Evolutionary conservation across 2,329 filamentous ascomycete species (phyloP), one percentile per base, ranked within the genome.

Genomic region (Macroventuria anomochaeta): DNA sequence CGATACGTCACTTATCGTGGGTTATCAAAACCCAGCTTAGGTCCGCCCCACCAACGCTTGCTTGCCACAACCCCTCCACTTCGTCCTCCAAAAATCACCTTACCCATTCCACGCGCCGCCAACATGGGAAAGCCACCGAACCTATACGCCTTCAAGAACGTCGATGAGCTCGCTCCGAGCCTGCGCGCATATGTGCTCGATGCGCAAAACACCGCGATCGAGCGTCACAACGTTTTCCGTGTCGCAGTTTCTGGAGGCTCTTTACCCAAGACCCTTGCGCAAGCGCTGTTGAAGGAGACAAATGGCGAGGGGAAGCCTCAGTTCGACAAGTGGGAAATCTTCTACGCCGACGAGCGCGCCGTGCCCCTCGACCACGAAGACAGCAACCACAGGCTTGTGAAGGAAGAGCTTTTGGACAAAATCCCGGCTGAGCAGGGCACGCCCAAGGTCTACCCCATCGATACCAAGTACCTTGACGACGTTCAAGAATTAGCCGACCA

Each of bases 291-390:
- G 21, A 71, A 85, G 17, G 75, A 80, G 55, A 80, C 77, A 41
- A 75, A 73, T 31, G 63, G 71, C 29, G 78, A 87, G 51, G 90
- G 92, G 71, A 82, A 79, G 3, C 77, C 93, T 63, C 81, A 89
- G 67, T 96, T 96, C 77, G 81, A 83, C 73, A 91, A 90, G 76
- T 99, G 95, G 95, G 90, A 97, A 70, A 91, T 99, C 71, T 99
- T 97, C 83, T 97, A 97, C 77, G 93, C 93, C 71, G 95, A 99
- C 74, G 95, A 99, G 82, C 90, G 95, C 70, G 91, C 91, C 65
- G 95, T 97, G 46, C 90, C 95, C 18, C 87, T 97, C 64, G 88
- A 95, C 75, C 89, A 97, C 78, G 83, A 86, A 62, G 93, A 99
- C 80, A 96, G 92, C 80, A 99, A 97, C 80, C 96, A 97, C 79